phyloP scores from a whole-genome alignment of 2,329 filamentous ascomycete genomes.

The Fonsecaea monophora region DNA sequence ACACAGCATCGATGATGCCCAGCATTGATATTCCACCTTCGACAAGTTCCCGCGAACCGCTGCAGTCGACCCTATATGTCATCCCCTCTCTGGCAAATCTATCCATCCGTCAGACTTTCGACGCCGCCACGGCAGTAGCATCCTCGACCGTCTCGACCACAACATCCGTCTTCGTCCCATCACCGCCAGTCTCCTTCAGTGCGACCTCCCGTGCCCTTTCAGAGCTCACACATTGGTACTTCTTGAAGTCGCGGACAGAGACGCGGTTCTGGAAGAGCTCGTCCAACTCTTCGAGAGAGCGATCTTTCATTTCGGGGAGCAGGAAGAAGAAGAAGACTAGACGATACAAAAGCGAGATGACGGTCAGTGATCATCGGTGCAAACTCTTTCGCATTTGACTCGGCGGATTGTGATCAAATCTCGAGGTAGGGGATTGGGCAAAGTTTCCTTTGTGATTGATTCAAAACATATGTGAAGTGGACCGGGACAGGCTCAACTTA shows the following conservation, averaged over 20 bases:
- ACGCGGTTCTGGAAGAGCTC: conserved; percentile 41
- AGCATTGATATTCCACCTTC: too few relatives aligned
- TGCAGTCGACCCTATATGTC: neutral
- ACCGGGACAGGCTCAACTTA: conserved; percentile 20
- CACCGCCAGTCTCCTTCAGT: conserved; percentile 13
- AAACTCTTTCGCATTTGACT: neutral
- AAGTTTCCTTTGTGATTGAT: neutral
- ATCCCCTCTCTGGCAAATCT: neutral
- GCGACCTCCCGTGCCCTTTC: conserved; percentile 25
- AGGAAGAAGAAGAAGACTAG: conserved; percentile 32
- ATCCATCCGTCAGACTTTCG: neutral
- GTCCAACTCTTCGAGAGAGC: conserved; percentile 42
- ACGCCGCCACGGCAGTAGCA: neutral
- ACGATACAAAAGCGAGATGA: neutral
- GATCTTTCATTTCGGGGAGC: conserved; percentile 41
- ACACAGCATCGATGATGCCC: too few relatives aligned
- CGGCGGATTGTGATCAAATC: neutral
- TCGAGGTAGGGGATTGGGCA: neutral
- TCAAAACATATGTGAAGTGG: neutral
- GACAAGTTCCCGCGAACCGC: too few relatives aligned
- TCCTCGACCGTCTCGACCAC: conserved; percentile 26
- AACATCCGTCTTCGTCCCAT: conserved; percentile 8
- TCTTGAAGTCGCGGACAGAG: conserved; percentile 25
- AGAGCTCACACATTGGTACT: conserved; percentile 28
- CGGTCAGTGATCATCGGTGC: neutral